phyloP scores from a whole-genome alignment of 2,329 filamentous ascomycete genomes.

The Aspergillus latus region DNA sequence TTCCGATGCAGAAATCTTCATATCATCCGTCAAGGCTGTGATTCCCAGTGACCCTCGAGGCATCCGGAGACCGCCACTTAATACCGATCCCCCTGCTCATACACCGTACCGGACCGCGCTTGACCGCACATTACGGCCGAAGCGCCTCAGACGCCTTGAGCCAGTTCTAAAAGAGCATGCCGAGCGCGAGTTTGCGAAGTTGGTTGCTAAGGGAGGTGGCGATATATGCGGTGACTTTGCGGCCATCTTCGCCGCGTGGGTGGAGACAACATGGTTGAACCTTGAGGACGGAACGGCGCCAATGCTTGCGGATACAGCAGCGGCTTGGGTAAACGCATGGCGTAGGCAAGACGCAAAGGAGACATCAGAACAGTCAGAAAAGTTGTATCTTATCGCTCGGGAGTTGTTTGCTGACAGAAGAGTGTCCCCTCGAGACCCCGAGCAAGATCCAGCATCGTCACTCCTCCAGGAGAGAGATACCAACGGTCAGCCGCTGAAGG shows the following conservation, averaged over 20 bases:
- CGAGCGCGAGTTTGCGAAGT: slow-evolving; percentile 8
- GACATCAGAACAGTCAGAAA: slow-evolving; percentile 9
- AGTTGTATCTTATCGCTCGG: slow-evolving; percentile 12
- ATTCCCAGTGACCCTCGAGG: slow-evolving; percentile 16
- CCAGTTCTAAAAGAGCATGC: slow-evolving; percentile 7
- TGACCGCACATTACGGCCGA: slow-evolving; percentile 13
- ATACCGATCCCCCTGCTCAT: slow-evolving; percentile 16
- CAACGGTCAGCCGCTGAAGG: slow-evolving; percentile 4
- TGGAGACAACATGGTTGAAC: slow-evolving; percentile 17
- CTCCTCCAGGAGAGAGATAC: slow-evolving; percentile 7
- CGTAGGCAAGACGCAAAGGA: slow-evolving; percentile 11
- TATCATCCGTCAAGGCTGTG: slow-evolving; percentile 16
- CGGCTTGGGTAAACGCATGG: slow-evolving; percentile 17
- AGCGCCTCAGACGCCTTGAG: slow-evolving; percentile 8
- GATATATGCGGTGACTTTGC: slow-evolving; percentile 14
- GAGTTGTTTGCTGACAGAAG: slow-evolving; percentile 9
- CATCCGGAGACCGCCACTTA: slow-evolving; percentile 13
- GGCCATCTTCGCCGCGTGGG: slow-evolving; percentile 15
- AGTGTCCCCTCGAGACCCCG: slow-evolving; percentile 7
- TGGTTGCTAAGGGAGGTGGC: not conserved
- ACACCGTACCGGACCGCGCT: slow-evolving; percentile 17
- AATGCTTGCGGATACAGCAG: slow-evolving; percentile 9
- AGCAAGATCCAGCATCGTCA: slow-evolving; percentile 14
- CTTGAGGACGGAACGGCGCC: slow-evolving; percentile 13
- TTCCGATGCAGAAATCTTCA: slow-evolving; percentile 10